phyloP scores from a whole-genome alignment of 306 rosid genomes.

The Medicago arabica region DNA sequence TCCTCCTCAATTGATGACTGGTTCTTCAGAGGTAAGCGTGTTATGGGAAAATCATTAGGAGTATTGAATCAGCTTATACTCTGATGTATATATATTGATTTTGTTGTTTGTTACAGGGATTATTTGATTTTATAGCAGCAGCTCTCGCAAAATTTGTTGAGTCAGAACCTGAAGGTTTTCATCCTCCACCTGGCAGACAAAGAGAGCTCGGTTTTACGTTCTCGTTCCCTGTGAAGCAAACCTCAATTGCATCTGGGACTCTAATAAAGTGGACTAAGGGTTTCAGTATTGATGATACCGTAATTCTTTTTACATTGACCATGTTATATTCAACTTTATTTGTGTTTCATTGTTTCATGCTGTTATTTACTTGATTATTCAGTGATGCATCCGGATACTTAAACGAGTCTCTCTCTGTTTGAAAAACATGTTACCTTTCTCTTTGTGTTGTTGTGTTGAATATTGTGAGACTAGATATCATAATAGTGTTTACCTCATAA shows the following conservation, averaged over 20 bases:
- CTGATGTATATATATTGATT: slow-evolving; percentile 26
- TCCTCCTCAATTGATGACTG: slow-evolving; percentile 85
- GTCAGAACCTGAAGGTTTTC: slow-evolving; percentile 77
- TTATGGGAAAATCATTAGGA: slow-evolving; percentile 27
- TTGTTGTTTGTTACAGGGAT: slow-evolving; percentile 60
- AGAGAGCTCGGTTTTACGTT: slow-evolving; percentile 96
- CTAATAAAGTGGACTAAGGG: slow-evolving; percentile 97
- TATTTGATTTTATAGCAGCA: slow-evolving; percentile 84
- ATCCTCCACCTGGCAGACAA: slow-evolving; percentile 77
- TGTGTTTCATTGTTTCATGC: too few relatives aligned
- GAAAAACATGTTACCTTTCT: background rate
- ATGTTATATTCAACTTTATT: slow-evolving; percentile 15
- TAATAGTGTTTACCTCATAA: slow-evolving; percentile 9
- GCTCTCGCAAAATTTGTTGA: slow-evolving; percentile 79
- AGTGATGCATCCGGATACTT: slow-evolving; percentile 23
- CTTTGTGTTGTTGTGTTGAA: background rate
- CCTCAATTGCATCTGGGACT: slow-evolving; percentile 80
- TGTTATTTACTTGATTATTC: too few relatives aligned
- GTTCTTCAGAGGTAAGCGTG: slow-evolving; percentile 78
- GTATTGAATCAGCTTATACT: slow-evolving; percentile 25
- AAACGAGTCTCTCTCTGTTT: slow-evolving; percentile 21
- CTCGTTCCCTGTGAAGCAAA: slow-evolving; percentile 90
- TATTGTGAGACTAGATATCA: slow-evolving; percentile 5
- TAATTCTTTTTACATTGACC: slow-evolving; percentile 46
- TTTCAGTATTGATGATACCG: slow-evolving; percentile 78